Conservation (phyloP, 768 basidiomycete species). For the Suillus subaureus region DNA sequence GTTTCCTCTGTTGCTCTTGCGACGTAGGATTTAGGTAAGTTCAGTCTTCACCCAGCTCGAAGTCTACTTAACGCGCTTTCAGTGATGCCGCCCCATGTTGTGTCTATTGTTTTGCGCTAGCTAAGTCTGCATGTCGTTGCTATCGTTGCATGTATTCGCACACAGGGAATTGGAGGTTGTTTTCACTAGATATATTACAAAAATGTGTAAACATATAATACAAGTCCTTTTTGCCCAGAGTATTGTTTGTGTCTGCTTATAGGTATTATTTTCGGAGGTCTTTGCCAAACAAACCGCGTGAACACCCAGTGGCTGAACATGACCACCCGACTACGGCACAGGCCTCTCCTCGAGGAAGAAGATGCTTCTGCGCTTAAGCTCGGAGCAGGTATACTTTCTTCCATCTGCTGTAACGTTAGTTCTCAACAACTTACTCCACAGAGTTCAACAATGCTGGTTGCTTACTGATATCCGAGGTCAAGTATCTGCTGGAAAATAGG, state of each 20-base stretch:
- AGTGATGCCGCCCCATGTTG: slow-evolving; percentile 16
- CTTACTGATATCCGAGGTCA: slow-evolving; percentile 89
- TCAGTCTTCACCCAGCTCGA: background rate
- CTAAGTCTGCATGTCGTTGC: slow-evolving; percentile 31
- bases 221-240: slow-evolving; percentile 16
- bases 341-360: slow-evolving; percentile 73
- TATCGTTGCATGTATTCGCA: slow-evolving; percentile 29
- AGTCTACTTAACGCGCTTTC: slow-evolving; percentile 10
- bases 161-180: slow-evolving; percentile 21
- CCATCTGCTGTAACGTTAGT: background rate
- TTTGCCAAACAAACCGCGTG: slow-evolving; percentile 40
- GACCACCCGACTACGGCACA: slow-evolving; percentile 62
- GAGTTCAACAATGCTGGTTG: slow-evolving; percentile 94
- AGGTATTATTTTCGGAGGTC: slow-evolving; percentile 31
- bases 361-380: slow-evolving; percentile 86
- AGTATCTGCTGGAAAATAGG: slow-evolving; percentile 84
- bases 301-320: slow-evolving; percentile 50
- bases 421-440: slow-evolving; percentile 27
- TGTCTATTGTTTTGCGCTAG: slow-evolving; percentile 20
- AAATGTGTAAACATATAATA: slow-evolving; percentile 42
- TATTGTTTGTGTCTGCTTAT: slow-evolving; percentile 14
- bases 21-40: slow-evolving; percentile 29
- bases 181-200: slow-evolving; percentile 37
- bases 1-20: slow-evolving; percentile 25
- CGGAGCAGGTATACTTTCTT: slow-evolving; percentile 55